phyloP scores from a whole-genome alignment of 352 stramenopile species.

The Pythium rishiriense region DNA sequence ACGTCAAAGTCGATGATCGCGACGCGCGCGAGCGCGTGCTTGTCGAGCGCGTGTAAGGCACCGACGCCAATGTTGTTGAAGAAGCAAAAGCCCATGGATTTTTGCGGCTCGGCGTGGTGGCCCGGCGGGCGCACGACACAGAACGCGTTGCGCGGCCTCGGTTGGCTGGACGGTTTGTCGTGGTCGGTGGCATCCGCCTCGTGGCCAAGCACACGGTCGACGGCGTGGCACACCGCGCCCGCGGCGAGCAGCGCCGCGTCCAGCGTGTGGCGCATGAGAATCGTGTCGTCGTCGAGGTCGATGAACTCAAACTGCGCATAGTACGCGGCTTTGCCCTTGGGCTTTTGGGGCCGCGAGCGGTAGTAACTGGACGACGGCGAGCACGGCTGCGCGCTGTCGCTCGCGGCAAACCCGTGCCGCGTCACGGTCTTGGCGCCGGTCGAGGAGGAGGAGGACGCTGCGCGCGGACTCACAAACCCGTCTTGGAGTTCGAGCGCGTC shows the following conservation, averaged over 20 bases:
- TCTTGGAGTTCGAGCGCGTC: constrained; percentile 32
- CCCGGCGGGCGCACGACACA: constrained; percentile 75
- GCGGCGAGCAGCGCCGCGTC: constrained; percentile 33
- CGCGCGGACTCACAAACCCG: constrained; percentile 11
- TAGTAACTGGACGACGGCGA: constrained; percentile 19
- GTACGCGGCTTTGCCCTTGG: constrained; percentile 44
- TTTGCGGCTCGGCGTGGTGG: constrained; percentile 73
- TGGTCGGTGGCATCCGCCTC: constrained; percentile 36
- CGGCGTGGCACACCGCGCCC: constrained; percentile 34
- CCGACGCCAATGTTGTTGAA: constrained; percentile 87
- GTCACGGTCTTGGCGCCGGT: constrained; percentile 5
- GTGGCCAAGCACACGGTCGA: constrained; percentile 33
- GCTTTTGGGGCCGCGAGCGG: constrained; percentile 10
- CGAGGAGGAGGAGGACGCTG: not conserved
- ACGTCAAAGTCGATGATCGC: constrained; percentile 91
- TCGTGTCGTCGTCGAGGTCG: constrained; percentile 67
- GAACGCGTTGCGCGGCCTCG: constrained; percentile 43
- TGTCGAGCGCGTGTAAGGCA: constrained; percentile 44
- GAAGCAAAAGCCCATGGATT: constrained; percentile 80
- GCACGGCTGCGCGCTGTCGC: constrained; percentile 17
- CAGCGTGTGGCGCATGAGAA: constrained; percentile 70
- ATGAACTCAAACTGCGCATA: constrained; percentile 66
- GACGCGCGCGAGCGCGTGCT: constrained; percentile 43
- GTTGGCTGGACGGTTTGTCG: not conserved
- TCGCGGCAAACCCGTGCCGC: not conserved